Percentiles rank a stretch among this genome's conserved stretches.
phyloP scores from a whole-genome alignment of 768 basidiomycete species.

The Tephrocybe sp. region DNA sequence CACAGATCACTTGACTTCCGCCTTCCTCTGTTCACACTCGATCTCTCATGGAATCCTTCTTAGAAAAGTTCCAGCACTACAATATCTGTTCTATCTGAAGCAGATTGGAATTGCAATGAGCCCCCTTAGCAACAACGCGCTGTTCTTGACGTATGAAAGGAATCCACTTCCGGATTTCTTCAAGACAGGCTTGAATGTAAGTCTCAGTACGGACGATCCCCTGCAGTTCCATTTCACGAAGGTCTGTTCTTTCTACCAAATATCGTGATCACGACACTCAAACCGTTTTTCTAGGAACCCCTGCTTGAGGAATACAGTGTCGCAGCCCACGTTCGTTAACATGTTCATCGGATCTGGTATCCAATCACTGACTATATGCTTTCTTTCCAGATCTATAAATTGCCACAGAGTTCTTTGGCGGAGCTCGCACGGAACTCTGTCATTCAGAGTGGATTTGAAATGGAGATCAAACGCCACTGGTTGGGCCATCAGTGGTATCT shows the following conservation, averaged over 20 bases:
- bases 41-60: slow-evolving; percentile 99
- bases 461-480: slow-evolving; percentile 97
- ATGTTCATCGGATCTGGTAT: no score
- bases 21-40: slow-evolving; percentile 94
- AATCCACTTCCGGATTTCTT: slow-evolving; percentile 98
- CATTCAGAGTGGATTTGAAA: slow-evolving; percentile 95
- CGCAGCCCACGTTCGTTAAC: slow-evolving; percentile 78
- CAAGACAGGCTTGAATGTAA: slow-evolving; percentile 92
- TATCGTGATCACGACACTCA: neutral
- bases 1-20: slow-evolving; percentile 93
- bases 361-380: neutral
- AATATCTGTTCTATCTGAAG: slow-evolving; percentile 96
- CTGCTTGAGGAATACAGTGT: slow-evolving; percentile 96
- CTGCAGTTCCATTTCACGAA: slow-evolving; percentile 99
- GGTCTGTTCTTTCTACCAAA: slow-evolving; percentile 36
- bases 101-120: slow-evolving; percentile 99
- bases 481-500: slow-evolving; percentile 92
- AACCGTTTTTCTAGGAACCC: slow-evolving; percentile 61
- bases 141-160: slow-evolving; percentile 95
- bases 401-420: slow-evolving; percentile 90
- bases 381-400: slow-evolving; percentile 81
- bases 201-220: slow-evolving; percentile 93
- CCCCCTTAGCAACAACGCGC: slow-evolving; percentile 94
- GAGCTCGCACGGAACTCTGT: slow-evolving; percentile 99
- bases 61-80: slow-evolving; percentile 94